Conservation (phyloP, 1,139 yeast genomes). For the Petasospora fabianii region DNA sequence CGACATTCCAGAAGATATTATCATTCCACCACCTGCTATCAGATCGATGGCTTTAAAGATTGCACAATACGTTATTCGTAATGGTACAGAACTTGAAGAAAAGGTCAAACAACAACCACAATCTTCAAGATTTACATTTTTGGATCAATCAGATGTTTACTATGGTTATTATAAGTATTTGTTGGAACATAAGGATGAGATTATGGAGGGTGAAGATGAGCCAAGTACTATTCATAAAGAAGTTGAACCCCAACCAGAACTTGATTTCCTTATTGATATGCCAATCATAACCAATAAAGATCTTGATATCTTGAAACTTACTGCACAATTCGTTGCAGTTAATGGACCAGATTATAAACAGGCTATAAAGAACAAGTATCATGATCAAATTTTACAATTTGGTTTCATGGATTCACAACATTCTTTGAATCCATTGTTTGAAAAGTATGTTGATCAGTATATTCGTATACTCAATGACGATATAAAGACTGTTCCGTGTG, state of each 20-base stretch:
- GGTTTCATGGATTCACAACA: constrained; percentile 64
- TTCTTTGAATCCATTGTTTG: constrained; percentile 55
- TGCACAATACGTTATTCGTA: constrained; percentile 62
- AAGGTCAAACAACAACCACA: constrained; percentile 43
- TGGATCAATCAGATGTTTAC: constrained; percentile 51
- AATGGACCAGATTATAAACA: constrained; percentile 49
- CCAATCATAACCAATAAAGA: constrained; percentile 64
- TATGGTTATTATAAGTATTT: constrained; percentile 53
- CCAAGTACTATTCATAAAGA: neutral
- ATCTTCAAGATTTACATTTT: constrained; percentile 58
- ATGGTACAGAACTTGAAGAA: constrained; percentile 64
- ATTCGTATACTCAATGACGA: constrained; percentile 21
- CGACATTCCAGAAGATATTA: constrained; percentile 40
- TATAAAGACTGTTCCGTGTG: constrained; percentile 20
- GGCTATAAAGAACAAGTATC: constrained; percentile 38
- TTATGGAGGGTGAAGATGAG: constrained; percentile 9
- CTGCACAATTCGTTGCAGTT: constrained; percentile 60
- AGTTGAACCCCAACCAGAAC: constrained; percentile 17
- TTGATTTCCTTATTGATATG: constrained; percentile 43
- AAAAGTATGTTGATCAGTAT: constrained; percentile 46
- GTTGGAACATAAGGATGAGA: constrained; percentile 23
- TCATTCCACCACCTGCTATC: constrained; percentile 56
- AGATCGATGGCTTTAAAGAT: constrained; percentile 65
- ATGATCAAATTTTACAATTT: constrained; percentile 51
- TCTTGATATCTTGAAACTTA: constrained; percentile 61